phyloP scores from a whole-genome alignment of 352 stramenopile species.

The Bremia lactucae region DNA sequence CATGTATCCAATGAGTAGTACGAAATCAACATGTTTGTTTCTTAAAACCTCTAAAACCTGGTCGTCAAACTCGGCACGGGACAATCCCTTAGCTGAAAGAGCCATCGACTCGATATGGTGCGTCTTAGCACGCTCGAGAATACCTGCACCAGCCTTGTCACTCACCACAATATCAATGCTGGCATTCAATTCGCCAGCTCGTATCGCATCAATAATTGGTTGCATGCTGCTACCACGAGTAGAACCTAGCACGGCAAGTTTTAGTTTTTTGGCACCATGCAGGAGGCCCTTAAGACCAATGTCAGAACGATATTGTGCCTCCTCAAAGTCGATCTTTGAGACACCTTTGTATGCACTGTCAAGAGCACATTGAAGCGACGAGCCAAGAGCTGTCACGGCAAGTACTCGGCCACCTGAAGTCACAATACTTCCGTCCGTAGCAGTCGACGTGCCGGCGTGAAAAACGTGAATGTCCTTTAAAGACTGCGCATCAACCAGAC shows the following conservation, averaged over 20 bases:
- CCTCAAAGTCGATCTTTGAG: slow-evolving; percentile 83
- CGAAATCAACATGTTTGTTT: slow-evolving; percentile 90
- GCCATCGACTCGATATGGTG: slow-evolving; percentile 60
- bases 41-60: slow-evolving; percentile 90
- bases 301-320: slow-evolving; percentile 93
- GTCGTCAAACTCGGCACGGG: slow-evolving; percentile 90
- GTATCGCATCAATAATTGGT: slow-evolving; percentile 94
- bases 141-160: slow-evolving; percentile 89
- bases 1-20: slow-evolving; percentile 99
- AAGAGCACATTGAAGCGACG: slow-evolving; percentile 88
- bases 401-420: slow-evolving; percentile 96
- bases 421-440: slow-evolving; percentile 49
- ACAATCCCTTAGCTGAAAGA: slow-evolving; percentile 67
- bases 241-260: slow-evolving; percentile 92
- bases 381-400: slow-evolving; percentile 90
- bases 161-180: slow-evolving; percentile 94
- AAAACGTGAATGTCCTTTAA: slow-evolving; percentile 93
- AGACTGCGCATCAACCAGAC: slow-evolving; percentile 79
- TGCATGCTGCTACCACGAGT: slow-evolving; percentile 93
- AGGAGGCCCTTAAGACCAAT: slow-evolving; percentile 93
- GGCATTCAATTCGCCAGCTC: slow-evolving; percentile 79
- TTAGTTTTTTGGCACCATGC: slow-evolving; percentile 72
- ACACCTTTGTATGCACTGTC: slow-evolving; percentile 87
- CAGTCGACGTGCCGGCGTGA: slow-evolving; percentile 93
- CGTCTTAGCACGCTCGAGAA: slow-evolving; percentile 89